Evolutionary conservation across 176 grass and related monocot species (phyloP), one percentile per base, ranked within the genome.

Genomic region (Oropetium thomaeum): DNA sequence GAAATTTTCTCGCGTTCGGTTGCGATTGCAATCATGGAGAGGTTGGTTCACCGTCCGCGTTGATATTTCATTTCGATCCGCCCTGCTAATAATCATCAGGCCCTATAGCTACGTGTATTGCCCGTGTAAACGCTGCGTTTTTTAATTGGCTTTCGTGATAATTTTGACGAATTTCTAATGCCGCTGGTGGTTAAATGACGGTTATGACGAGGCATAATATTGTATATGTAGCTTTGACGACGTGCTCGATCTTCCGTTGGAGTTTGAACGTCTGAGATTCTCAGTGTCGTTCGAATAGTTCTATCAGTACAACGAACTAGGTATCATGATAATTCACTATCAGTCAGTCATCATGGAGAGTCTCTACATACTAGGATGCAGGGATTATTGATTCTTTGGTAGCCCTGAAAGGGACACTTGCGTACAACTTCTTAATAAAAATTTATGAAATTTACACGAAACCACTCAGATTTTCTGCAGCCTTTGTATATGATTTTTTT

Each of bases 11-110:
- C 30, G 33, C 58, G 66, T 64, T 1, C 13, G 43, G 58, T 71
- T 44, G 69, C 25, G 14, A 31, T 43, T 30, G 57, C 68, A 83
- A 83, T 79, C 80, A 83, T 74, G 19, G 43, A 55, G 75, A 55
- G 75, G 79, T 82, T 78, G 62, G 75, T 54, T 79, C 86, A 88
- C 86, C 68, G 80, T 79, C 80, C 75, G 80, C 52, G 85, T 87
- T 54, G 41, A 79, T 69, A 23, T 22, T 60, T 53, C 5, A 23
- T 22, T 60, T 53, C 5, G 17, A 55, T 27, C 23, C 22, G 45
- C 19, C 10, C 14, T 13, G 16, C 13, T 17, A 12, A 16, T n/a
- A 20, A 51, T 8, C 47, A 61, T 45, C 22, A 38, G 12, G 27
- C 6, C 12, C 14, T 33, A n/a, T n/a, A n/a, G n/a, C n/a, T n/a